A percentile compares a stretch with the other conserved stretches of the same genome.
Conservation (phyloP, 106 monocot genomes). For the Allium cepa region DNA sequence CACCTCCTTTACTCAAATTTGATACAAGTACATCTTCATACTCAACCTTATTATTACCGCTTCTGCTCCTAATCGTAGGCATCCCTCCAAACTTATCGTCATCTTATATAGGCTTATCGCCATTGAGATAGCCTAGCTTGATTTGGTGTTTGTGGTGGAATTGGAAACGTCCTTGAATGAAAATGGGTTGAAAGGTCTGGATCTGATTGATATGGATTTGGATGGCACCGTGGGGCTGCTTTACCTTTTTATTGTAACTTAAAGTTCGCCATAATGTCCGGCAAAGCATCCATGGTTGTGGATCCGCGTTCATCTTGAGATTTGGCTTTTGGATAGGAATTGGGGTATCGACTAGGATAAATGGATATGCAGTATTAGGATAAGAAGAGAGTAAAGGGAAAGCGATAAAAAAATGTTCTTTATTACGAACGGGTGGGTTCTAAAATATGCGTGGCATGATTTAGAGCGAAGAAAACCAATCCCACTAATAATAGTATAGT, state of each 20-base stretch:
- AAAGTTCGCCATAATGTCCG: constrained; percentile 36
- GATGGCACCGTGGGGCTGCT: constrained; percentile 42
- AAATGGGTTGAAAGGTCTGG: constrained; percentile 1
- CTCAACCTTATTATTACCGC: neutral
- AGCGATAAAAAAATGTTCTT: neutral
- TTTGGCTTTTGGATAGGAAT: neutral
- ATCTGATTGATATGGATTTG: constrained; percentile 4
- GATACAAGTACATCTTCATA: constrained; percentile 41
- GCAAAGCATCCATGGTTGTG: constrained; percentile 48
- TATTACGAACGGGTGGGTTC: too few relatives aligned
- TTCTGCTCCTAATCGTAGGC: constrained; percentile 34
- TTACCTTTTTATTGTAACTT: constrained; percentile 46
- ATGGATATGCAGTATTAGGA: neutral
- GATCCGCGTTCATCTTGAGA: constrained; percentile 1
- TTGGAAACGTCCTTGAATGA: constrained; percentile 22
- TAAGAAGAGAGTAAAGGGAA: neutral
- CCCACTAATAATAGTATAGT: too few relatives aligned
- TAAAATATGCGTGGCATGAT: too few relatives aligned
- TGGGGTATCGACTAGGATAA: neutral
- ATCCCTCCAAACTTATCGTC: constrained; percentile 57
- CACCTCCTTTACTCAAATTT: neutral
- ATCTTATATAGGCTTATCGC: constrained; percentile 50
- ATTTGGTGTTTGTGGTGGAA: constrained; percentile 11
- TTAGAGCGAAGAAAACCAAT: too few relatives aligned
- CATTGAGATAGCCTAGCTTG: neutral